Base-by-base conservation (phyloP, 2,329 filamentous ascomycete species). In the Alternaria sp. region DNA sequence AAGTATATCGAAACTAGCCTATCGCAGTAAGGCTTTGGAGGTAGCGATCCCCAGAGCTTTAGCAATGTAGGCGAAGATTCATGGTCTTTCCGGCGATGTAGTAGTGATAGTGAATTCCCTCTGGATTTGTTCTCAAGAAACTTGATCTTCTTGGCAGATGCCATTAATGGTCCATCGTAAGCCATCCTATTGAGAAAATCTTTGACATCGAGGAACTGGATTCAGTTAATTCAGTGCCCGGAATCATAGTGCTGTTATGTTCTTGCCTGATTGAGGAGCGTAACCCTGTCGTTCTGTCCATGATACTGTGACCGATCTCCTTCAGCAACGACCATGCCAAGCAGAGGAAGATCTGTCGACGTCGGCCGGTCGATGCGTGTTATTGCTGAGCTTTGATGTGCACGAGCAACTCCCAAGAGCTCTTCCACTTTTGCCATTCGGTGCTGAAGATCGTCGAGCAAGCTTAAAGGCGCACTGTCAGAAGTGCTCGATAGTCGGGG, bases 181-280 rank as follows among this genome's bases (percentile, higher is more conserved):
- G 61, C 62, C 28, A 66, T 58, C 14, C 56, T 48, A 34, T 54
- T 64, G 54, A 66, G 60, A 30, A 63, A 68, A 9, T 63, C 60
- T 14, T 67, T 67, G 30, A 67, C 61, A 5, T 64, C 64, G 26
- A 57, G 34, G 55, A 66, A 68, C 67, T 70, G 36, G 6, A n/a
- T 7, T 9, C 8, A 14, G 43, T 68, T 42, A 68, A 60, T 18
- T 41, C 7, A 18, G 20, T 24, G n/a, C 16, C 26, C 28, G 41
- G 47, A 26, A 16, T 34, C 12, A 9, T 22, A 30, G 28, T 34
- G 28, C 1, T 22, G 7, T 14, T 5, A 5, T 20, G 2, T 8
- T 39, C 58, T 24, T 65, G 69, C 69, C 64, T 71, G 68, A 20
- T 71, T 69, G 14, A 72, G 58, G 22, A 72, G 54, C 6, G 67